Conservation (phyloP, 805 yeast genomes). For the Metschnikowia drakensbergensis region DNA sequence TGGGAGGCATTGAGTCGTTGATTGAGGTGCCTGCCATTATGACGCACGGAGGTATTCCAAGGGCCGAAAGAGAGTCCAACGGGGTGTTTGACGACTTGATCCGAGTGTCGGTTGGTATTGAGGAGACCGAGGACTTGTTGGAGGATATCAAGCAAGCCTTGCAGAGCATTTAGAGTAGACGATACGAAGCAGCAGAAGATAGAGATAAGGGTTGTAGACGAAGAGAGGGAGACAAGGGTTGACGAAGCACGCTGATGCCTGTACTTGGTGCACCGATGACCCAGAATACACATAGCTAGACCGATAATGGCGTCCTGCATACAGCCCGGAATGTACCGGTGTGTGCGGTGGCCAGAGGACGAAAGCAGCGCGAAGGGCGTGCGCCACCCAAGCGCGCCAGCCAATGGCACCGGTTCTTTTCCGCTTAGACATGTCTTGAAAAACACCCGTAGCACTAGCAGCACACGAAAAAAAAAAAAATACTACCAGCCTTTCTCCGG, state of each 20-base stretch:
- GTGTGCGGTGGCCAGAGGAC: background rate
- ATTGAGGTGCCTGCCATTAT: conserved; percentile 85
- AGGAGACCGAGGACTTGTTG: conserved; percentile 73
- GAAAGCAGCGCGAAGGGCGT: conserved; percentile 10
- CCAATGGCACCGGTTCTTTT: conserved; percentile 21
- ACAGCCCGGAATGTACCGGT: background rate
- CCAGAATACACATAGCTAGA: too few species aligned
- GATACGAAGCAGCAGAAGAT: background rate
- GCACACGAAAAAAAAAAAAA: conserved; percentile 7
- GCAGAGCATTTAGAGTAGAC: conserved; percentile 18
- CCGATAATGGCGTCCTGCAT: background rate
- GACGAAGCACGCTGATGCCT: too few species aligned
- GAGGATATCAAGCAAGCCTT: conserved; percentile 71
- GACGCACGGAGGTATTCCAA: conserved; percentile 91
- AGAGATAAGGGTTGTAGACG: background rate
- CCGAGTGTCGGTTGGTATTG: conserved; percentile 84
- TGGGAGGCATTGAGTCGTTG: conserved; percentile 85
- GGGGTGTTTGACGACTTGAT: conserved; percentile 82
- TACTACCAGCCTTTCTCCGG: conserved; percentile 7
- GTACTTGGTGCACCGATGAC: too few species aligned
- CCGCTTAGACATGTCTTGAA: conserved; percentile 13
- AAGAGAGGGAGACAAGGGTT: too few species aligned
- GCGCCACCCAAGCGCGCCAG: conserved; percentile 16
- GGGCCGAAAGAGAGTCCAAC: conserved; percentile 67
- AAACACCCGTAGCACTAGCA: conserved; percentile 3